Evolutionary conservation across 2,329 filamentous ascomycete species (phyloP), one percentile per base, ranked within the genome.

Genomic region (Fusarium continuum): DNA sequence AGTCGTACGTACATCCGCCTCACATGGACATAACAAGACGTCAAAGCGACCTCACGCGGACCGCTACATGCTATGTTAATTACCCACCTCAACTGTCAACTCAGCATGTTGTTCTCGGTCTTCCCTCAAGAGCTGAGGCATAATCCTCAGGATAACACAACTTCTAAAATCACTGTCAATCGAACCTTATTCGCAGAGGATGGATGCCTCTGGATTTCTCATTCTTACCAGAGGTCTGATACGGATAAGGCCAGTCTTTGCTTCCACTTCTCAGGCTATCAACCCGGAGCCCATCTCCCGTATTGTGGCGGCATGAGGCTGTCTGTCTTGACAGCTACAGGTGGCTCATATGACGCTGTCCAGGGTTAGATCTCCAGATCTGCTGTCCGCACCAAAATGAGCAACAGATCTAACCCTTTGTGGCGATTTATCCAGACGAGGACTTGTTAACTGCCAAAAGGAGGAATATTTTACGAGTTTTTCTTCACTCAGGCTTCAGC

Each of bases 351-450:
- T 49, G 14, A 25, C 25, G 19, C 40, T 34, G 14, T 22, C 34
- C 20, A 31, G 22, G 14, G 20, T 10, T 19, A 25, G 40, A 60
- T 52, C 32, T 47, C 28, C 23, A 55, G 49, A 56, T 60, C 49
- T 55, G 43, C 39, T 46, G 17, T 34, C 40, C 28, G 25, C 20
- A 26, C 31, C 26, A 11, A 28, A 35, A 25, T 9, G 23, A 47
- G 35, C 20, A 36, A 36, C 11, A 43, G 13, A 22, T 35, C 29
- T 16, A 19, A 28, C 23, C 22, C 43, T 14, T 17, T 22, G 54
- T 32, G 26, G 26, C 36, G 19, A 48, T 31, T 22, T 31, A 20
- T 26, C 8, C 26, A 11, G 20, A 40, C n/a, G 19, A 31, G 25
- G 22, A 29, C 16, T 35, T n/a, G 8, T n/a, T 32, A 45, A 25